phyloP scores from a whole-genome alignment of 805 yeast species.

The Candida silvicultrix region DNA sequence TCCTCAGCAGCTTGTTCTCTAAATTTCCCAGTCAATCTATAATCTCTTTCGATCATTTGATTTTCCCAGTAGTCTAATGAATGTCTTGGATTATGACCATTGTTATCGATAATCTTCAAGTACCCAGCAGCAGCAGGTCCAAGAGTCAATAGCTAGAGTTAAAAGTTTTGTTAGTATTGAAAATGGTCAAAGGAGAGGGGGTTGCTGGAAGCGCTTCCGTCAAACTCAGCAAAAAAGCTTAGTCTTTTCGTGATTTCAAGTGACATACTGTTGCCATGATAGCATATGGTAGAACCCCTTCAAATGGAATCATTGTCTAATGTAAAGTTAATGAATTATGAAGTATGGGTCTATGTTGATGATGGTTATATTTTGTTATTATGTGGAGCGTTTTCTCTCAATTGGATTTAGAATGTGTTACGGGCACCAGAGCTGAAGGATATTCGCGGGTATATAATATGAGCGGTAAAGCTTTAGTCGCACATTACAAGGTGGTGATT shows the following conservation, averaged over 20 bases:
- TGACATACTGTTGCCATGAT: conserved; percentile 39
- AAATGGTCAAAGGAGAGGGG: neutral
- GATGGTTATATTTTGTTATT: neutral
- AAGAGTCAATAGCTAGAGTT: conserved; percentile 35
- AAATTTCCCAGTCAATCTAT: conserved; percentile 65
- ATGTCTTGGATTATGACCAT: conserved; percentile 46
- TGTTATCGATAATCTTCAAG: conserved; percentile 38
- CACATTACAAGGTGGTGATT: no score
- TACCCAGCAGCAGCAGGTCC: conserved; percentile 47
- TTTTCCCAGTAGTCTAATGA: conserved; percentile 49
- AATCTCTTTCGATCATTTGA: conserved; percentile 60
- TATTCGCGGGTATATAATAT: no score
- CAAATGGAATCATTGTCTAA: conserved; percentile 55
- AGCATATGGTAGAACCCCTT: conserved; percentile 58
- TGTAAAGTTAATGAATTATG: neutral
- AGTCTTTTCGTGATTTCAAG: no score
- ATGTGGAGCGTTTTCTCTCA: neutral
- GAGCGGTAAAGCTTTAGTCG: no score
- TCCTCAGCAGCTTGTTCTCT: conserved; percentile 65
- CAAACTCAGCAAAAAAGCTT: no score
- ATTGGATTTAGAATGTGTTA: no score
- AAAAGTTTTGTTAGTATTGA: neutral
- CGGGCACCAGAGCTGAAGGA: no score
- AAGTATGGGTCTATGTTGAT: no score
- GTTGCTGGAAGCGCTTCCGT: no score